Evolutionary conservation across 495 filamentous ascomycete species (phyloP), one percentile per base, ranked within the genome.

Genomic region (Neurospora intermedia): DNA sequence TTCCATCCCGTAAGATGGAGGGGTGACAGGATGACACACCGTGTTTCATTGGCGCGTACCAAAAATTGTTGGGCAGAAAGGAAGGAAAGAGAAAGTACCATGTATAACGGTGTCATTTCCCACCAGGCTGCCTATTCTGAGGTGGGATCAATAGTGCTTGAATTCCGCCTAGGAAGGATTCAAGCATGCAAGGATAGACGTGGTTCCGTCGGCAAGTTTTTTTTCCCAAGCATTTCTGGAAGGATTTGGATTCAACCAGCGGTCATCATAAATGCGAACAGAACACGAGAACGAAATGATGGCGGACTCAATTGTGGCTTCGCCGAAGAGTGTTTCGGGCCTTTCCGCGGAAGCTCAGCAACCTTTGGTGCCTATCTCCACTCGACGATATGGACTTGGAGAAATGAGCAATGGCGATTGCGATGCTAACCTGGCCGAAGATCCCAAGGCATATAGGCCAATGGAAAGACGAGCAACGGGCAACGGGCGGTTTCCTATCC

Each of bases 401-500:
- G 15, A 3, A 7, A 66, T 15, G 54, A 35, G 27, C 54, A 35
- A 66, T 66, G 15, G 54, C 54, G 54, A 66, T 35, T 27, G 54
- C 54, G 54, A 66, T 66, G 54, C 15, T 35, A 35, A 66, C 31
- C 7, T 7, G 27, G 15, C 3, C 27, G 54, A 66, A 18, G 27
- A 35, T 35, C 54, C 54, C 11, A 66, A 38, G 1, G 54, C 54
- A 31, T 6, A 66, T 6, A 35, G 27, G 27, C 27, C 54, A 66
- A 66, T 35, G 15, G 54, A 66, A 66, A 66, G 54, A 3, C 54
- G 54, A 66, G 54, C 13, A 27, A 66, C 54, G 3, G 82, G 88
- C 43, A 92, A 87, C 75, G 90, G 91, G 70, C 89, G 93, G 8
- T 96, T 97, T 77, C 93, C 93, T 0, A 89, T 96, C 62, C 91